phyloP scores from a whole-genome alignment of 768 basidiomycete species.

The Kwoniella shandongensis region DNA sequence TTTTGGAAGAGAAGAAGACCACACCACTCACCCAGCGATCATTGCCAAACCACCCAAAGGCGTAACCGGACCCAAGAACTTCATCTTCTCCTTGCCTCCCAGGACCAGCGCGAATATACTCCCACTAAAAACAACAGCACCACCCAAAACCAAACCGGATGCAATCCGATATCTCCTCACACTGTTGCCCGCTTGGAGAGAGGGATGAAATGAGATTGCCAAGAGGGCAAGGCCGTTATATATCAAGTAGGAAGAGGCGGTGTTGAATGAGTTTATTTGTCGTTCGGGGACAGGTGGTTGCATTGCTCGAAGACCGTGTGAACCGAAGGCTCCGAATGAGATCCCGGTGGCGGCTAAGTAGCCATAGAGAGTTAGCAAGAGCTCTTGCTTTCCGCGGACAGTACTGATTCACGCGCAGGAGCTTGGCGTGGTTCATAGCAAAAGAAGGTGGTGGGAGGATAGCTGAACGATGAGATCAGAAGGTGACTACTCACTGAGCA shows the following conservation, averaged over 20 bases:
- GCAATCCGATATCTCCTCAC: constrained; percentile 28
- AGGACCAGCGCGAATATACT: constrained; percentile 50
- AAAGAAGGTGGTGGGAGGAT: no score
- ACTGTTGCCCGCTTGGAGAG: constrained; percentile 9
- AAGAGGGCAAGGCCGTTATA: constrained; percentile 52
- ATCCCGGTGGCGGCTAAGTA: constrained; percentile 46
- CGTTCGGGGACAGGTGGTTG: constrained; percentile 35
- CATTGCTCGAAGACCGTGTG: constrained; percentile 46
- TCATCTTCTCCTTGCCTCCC: constrained; percentile 41
- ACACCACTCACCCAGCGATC: constrained; percentile 49
- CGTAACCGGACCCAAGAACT: constrained; percentile 45
- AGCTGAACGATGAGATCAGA: no score
- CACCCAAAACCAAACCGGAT: constrained; percentile 38
- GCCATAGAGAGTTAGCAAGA: background rate
- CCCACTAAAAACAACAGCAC: constrained; percentile 42
- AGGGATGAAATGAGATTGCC: constrained; percentile 44
- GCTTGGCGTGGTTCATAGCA: no score
- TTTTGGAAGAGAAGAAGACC: no score
- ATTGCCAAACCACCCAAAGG: constrained; percentile 48
- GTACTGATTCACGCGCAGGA: no score
- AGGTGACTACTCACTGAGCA: constrained; percentile 35
- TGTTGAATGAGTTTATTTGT: constrained; percentile 40
- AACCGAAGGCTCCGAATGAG: constrained; percentile 48
- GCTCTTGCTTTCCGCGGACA: no score
- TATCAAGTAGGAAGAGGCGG: constrained; percentile 49